Conservation (phyloP, 208 protist species). For the Trypanosoma boissoni region DNA sequence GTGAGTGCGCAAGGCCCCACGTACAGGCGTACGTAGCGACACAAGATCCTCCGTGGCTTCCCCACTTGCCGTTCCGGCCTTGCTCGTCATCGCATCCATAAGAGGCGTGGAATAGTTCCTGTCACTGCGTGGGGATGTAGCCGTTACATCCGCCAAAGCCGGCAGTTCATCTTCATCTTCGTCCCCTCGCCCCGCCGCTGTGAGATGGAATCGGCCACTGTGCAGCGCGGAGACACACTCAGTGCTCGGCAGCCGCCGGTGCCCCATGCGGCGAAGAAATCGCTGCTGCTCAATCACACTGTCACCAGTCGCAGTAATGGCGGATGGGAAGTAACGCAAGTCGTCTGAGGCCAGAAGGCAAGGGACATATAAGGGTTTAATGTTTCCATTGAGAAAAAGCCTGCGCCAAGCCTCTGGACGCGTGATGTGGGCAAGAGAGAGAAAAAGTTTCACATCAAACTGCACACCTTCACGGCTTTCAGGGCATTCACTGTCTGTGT, state of each 20-base stretch:
- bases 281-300: conserved; percentile 66
- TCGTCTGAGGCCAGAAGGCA: conserved; percentile 73
- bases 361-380: conserved; percentile 63
- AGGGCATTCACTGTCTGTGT: too few relatives aligned
- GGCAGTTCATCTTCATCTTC: neutral
- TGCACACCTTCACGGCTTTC: too few relatives aligned
- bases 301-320: conserved; percentile 73
- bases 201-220: neutral
- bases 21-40: too few relatives aligned
- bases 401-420: conserved; percentile 65
- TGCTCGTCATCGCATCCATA: too few relatives aligned
- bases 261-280: conserved; percentile 26
- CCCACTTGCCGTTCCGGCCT: too few relatives aligned
- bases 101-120: too few relatives aligned
- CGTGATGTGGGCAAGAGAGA: conserved; percentile 5
- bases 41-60: too few relatives aligned
- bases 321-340: conserved; percentile 79
- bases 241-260: neutral
- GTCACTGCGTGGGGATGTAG: too few relatives aligned
- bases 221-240: neutral
- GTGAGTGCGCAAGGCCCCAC: too few relatives aligned
- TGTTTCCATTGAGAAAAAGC: conserved; percentile 48
- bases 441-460: conserved; percentile 16
- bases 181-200: neutral
- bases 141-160: too few relatives aligned